Evolutionary conservation across 2,329 filamentous ascomycete genomes (phyloP), one percentile per base, ranked within the genome.

Genomic region (Scedosporium apiospermum): DNA sequence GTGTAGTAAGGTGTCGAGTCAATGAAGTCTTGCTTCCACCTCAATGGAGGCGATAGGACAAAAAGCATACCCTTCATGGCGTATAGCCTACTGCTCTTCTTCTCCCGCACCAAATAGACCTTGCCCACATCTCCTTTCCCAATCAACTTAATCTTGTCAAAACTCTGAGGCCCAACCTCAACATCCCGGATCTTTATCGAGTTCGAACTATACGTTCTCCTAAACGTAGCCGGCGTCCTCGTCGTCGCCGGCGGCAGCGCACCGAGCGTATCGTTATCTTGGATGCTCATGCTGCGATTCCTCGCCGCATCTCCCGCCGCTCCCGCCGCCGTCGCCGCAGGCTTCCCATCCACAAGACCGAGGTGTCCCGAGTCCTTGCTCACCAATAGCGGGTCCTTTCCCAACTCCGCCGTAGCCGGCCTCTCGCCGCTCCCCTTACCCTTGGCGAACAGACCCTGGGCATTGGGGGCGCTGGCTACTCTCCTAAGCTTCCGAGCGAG

Each of bases 61-160:
- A 44, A 38, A 59, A 18, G 42, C 3, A 61, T 74, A 97, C 93
- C 93, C 78, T 99, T 99, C 95, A 99, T 99, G 62, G 95, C 95
- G 77, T 98, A 99, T 60, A 99, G 78, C 67, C 95, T 85, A 68
- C 87, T 88, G 71, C 93, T 96, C 84, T 98, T 98, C 85, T 99
- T 99, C 77, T 99, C 95, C 68, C 92, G 85, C 60, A 99, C 95
- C 68, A 99, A 79, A 73, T 99, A 99, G 1, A 99, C 95, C 79
- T 99, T 99, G 65, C 95, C 95, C 26, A 99, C 95, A 75, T 99
- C 95, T 64, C 95, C 95, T 79, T 99, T 99, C 63, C 95, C 95
- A 71, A 99, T 97, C 76, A 99, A 83, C 76, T 99, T 99, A 76
- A 99, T 97, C 84, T 99, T 99, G 81, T 99, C 95, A 70, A 99